Evolutionary conservation across 768 basidiomycete species (phyloP), one percentile per base, ranked within the genome.

Genomic region (Clitopilus passeckerianus): DNA sequence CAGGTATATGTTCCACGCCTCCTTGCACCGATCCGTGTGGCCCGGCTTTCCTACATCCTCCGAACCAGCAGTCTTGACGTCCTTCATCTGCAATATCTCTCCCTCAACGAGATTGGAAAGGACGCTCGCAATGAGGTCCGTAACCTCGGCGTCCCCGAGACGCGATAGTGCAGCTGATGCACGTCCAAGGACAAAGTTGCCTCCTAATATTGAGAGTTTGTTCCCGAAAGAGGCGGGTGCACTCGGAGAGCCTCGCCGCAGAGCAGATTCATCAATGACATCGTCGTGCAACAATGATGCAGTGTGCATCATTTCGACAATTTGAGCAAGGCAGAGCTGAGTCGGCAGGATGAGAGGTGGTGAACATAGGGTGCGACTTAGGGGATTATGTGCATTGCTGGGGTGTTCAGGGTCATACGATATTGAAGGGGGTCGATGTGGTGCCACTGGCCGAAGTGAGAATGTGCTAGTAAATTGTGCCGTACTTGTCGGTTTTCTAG

Each of bases 211-310:
- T 15, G 93, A 83, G 5, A 93, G 80, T 69, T 95, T 96, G 77
- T 91, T 94, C 10, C 91, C 91, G 68, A 93, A 96, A 0, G 85
- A 82, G 18, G 83, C 79, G 0, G 94, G 95, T 0, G 92, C 92
- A 20, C 89, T 91, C 1, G 91, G 83, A 0, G 81, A 82, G 1
- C 87, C 86, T 0, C 95, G 81, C 6, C 95, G 86, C 6, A 93
- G 82, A 7, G 86, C 77, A 0, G 94, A 91, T 63, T 76, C 77
- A 78, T 97, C 95, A 60, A 96, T 90, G 44, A 97, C 95, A 68
- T 98, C 95, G 80, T 97, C 95, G 67, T 98, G 95, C 7, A 98
- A 73, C n/a, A 97, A 80, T 6, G 93, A 95, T 1, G 95, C 95
- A 27, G 95, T 93, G 66, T 98, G 95, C 61, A 98, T 91, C 91